Percentiles rank a stretch among this genome's conserved stretches.
Conservation (phyloP, 805 yeast species). For the Isabelozyma gotoi region DNA sequence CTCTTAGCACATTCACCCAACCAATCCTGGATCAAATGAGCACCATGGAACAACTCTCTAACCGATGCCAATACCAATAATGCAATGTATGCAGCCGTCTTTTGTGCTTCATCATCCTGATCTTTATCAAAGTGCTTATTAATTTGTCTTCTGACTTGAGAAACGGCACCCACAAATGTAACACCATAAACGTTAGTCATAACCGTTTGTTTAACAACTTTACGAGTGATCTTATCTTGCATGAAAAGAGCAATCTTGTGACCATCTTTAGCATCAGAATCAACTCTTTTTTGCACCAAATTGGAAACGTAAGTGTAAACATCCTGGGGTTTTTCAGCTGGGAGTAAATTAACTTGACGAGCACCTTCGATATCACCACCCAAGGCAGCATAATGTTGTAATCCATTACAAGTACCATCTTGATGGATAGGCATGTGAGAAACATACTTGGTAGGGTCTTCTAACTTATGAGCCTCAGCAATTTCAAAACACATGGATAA, state of each 20-base stretch:
- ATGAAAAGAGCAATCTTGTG: slow-evolving; percentile 54
- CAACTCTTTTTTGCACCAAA: slow-evolving; percentile 56
- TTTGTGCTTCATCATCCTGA: slow-evolving; percentile 34
- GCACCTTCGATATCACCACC: slow-evolving; percentile 89
- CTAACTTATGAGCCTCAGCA: slow-evolving; percentile 56
- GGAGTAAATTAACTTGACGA: slow-evolving; percentile 69
- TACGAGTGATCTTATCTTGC: slow-evolving; percentile 69
- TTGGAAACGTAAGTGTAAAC: slow-evolving; percentile 72
- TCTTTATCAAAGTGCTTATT: slow-evolving; percentile 54
- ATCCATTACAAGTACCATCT: slow-evolving; percentile 85
- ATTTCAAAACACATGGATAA: slow-evolving; percentile 70
- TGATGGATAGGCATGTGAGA: slow-evolving; percentile 81
- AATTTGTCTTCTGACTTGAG: slow-evolving; percentile 80
- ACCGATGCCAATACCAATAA: slow-evolving; percentile 78
- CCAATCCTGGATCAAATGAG: slow-evolving; percentile 97
- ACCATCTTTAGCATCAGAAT: slow-evolving; percentile 52
- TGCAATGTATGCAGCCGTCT: slow-evolving; percentile 60
- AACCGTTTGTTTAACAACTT: slow-evolving; percentile 93
- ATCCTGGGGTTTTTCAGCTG: slow-evolving; percentile 73
- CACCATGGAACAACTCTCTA: slow-evolving; percentile 83
- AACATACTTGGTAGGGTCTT: slow-evolving; percentile 62
- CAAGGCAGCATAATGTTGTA: slow-evolving; percentile 83
- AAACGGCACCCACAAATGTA: slow-evolving; percentile 88
- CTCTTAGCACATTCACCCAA: slow-evolving; percentile 80
- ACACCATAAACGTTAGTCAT: slow-evolving; percentile 99